A percentile compares a stretch with the other conserved stretches of the same genome.
phyloP scores from a whole-genome alignment of 2,329 filamentous ascomycete genomes.

The Microcyclosporella mali region DNA sequence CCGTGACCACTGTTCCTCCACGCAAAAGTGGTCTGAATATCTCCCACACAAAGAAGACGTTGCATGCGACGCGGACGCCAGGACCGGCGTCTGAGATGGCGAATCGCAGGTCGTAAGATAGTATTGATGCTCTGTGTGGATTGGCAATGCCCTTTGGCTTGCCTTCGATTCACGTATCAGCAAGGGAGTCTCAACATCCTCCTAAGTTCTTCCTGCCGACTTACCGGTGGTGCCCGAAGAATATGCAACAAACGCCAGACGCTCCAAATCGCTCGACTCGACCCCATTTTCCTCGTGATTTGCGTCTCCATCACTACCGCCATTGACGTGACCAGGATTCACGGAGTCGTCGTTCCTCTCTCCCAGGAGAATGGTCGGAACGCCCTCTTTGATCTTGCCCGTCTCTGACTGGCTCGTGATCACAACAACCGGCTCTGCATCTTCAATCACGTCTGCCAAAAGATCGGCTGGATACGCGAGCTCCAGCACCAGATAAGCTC shows the following conservation, averaged over 20 bases:
- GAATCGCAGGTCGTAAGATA: slow-evolving; percentile 69
- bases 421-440: slow-evolving; percentile 65
- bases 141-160: slow-evolving; percentile 79
- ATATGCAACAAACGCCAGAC: slow-evolving; percentile 73
- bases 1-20: slow-evolving; percentile 67
- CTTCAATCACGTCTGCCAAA: slow-evolving; percentile 68
- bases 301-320: slow-evolving; percentile 12
- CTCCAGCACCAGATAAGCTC: slow-evolving; percentile 74
- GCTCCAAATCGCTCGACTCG: slow-evolving; percentile 53
- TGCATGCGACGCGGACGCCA: slow-evolving; percentile 76
- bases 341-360: slow-evolving; percentile 24
- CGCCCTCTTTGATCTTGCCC: slow-evolving; percentile 57
- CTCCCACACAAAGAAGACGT: slow-evolving; percentile 84
- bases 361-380: slow-evolving; percentile 62
- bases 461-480: slow-evolving; percentile 70
- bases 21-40: slow-evolving; percentile 69
- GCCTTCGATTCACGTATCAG: not conserved
- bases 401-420: slow-evolving; percentile 62
- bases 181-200: too few species aligned
- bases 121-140: slow-evolving; percentile 60
- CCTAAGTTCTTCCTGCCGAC: too few species aligned
- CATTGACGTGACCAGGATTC: slow-evolving; percentile 9
- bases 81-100: slow-evolving; percentile 61
- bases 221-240: slow-evolving; percentile 67
- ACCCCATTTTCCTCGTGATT: slow-evolving; percentile 12